Evolutionary conservation across 2,329 filamentous ascomycete species (phyloP), one percentile per base, ranked within the genome.

Genomic region (Lecanicillium sp.): DNA sequence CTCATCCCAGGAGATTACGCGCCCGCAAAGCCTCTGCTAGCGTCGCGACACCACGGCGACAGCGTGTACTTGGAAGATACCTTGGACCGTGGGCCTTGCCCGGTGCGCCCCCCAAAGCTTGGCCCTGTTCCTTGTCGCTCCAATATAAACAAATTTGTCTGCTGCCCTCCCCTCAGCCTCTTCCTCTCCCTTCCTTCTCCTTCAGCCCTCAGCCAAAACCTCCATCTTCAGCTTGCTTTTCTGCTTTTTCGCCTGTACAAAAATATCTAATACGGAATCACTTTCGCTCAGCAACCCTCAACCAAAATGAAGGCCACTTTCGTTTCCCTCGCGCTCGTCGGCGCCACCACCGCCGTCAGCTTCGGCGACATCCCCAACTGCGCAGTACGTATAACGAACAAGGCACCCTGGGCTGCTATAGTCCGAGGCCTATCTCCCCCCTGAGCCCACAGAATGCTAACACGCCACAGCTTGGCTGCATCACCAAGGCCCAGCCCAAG

Each of bases 381-480:
- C 19, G 35, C 26, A 6, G 44, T 46, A 24, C 14, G 35, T 39
- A 9, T 12, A 27, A 43, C n/a, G 8, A 17, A 7, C 17, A 20
- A n/a, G 20, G 23, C n/a, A 12, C 5, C 3, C 27, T 35, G 5
- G 29, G 14, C 26, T 12, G 26, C 26, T 29, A 7, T 7, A 29
- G 12, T 7, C 26, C 12, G 19, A 26, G 30, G 21, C 30, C 20
- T 17, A 9, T 19, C 38, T 19, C 38, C 14, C 39, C 8, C 11
- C 26, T 15, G n/a, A n/a, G n/a, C n/a, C n/a, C n/a, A n/a, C n/a
- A n/a, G n/a, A n/a, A n/a, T n/a, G n/a, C n/a, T n/a, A n/a, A n/a
- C n/a, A n/a, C n/a, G n/a, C n/a, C 23, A 36, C 30, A 44, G 41
- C 41, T 44, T n/a, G 41, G 41, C 41, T 44, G 41, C 41, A 24